Evolutionary conservation across 345 rosid species (phyloP).

Genomic region (Salix caprea): DNA sequence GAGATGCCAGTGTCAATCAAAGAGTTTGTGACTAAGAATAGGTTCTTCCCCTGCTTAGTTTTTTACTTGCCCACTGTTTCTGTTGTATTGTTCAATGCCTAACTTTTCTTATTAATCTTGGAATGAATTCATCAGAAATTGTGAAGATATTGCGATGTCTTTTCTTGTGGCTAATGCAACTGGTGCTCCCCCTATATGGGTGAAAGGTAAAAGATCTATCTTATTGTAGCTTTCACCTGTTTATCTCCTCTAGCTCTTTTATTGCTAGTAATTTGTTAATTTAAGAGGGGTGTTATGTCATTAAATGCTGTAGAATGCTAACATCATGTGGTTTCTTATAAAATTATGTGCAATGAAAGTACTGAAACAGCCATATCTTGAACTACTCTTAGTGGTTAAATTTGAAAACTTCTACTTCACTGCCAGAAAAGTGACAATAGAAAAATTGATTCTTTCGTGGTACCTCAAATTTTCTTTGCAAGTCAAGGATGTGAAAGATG

Average conservation of each 20-base stretch:
- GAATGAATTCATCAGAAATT: constrained; percentile 54
- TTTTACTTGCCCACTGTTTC: not conserved
- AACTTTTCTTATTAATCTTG: constrained; percentile 19
- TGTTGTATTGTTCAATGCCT: constrained; percentile 5
- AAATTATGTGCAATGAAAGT: not conserved
- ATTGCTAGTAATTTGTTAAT: not conserved
- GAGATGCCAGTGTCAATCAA: constrained; percentile 78
- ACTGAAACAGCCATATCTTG: not conserved
- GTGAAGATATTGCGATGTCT: constrained; percentile 99
- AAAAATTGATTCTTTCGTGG: not conserved
- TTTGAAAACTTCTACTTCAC: not conserved
- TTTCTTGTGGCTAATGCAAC: constrained; percentile 92
- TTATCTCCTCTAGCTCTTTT: not conserved
- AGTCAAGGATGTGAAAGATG: not conserved
- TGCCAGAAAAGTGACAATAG: not conserved
- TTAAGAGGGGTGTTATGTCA: not conserved
- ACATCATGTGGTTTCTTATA: not conserved
- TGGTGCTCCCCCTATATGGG: constrained; percentile 92
- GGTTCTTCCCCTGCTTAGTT: constrained; percentile 40
- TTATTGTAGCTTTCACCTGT: not conserved
- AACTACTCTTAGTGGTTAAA: not conserved
- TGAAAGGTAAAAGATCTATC: constrained; percentile 55
- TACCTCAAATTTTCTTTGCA: not conserved
- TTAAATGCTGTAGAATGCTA: not conserved
- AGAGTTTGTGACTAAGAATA: constrained; percentile 59